phyloP scores from a whole-genome alignment of 495 filamentous ascomycete species.

The Aspergillus conjunctus region DNA sequence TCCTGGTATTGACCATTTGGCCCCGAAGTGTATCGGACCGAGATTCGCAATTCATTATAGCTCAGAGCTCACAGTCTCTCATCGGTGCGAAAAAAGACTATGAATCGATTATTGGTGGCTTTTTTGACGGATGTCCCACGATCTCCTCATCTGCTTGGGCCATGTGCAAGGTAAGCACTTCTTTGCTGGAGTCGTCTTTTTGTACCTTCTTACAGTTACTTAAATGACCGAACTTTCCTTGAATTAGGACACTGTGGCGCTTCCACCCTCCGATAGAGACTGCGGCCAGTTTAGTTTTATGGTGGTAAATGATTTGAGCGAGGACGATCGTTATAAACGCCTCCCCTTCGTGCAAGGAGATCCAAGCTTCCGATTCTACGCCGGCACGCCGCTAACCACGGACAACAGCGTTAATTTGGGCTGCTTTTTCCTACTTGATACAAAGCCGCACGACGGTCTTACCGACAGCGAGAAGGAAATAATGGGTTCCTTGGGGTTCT shows the following conservation, averaged over 20 bases:
- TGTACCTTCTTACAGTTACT: conserved; percentile 10
- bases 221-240: neutral
- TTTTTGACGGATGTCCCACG: conserved; percentile 49
- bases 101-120: conserved; percentile 39
- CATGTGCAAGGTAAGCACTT: conserved; percentile 46
- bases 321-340: conserved; percentile 44
- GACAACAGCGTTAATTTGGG: conserved; percentile 71
- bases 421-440: conserved; percentile 67
- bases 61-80: conserved; percentile 52
- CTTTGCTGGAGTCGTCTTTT: neutral
- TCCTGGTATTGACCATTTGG: neutral
- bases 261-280: conserved; percentile 37
- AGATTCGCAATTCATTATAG: conserved; percentile 58
- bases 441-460: conserved; percentile 40
- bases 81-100: conserved; percentile 30
- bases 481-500: conserved; percentile 50
- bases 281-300: conserved; percentile 36
- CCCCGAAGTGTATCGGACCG: conserved; percentile 56
- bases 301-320: conserved; percentile 40
- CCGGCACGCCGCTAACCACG: conserved; percentile 60
- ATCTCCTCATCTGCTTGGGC: conserved; percentile 44
- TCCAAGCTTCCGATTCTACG: conserved; percentile 50
- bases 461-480: conserved; percentile 40
- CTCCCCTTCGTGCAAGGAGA: conserved; percentile 45
- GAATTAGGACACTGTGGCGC: conserved; percentile 37